A percentile compares a stretch with the other conserved stretches of the same genome.
phyloP scores from a whole-genome alignment of 2,329 filamentous ascomycete genomes.

The Ophiostoma tasmaniense region DNA sequence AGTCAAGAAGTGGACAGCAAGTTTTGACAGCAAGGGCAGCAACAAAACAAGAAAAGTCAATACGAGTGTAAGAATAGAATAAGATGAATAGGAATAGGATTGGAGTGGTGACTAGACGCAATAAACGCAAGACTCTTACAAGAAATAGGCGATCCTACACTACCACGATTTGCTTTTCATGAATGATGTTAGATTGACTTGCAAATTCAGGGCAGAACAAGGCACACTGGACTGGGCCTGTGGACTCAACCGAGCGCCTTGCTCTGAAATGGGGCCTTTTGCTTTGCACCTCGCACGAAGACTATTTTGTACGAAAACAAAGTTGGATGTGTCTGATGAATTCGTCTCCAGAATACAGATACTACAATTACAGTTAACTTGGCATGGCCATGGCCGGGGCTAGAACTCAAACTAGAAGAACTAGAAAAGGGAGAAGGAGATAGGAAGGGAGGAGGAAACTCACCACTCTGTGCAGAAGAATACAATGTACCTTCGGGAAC shows the following conservation, averaged over 20 bases:
- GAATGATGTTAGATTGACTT: background rate
- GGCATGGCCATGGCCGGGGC: background rate
- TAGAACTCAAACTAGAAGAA: background rate
- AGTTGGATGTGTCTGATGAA: background rate
- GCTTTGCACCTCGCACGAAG: too few relatives aligned
- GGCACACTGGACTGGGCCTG: background rate
- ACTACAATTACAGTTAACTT: background rate
- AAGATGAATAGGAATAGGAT: background rate
- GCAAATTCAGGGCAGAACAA: background rate
- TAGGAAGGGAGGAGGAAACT: background rate
- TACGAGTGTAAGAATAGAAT: background rate
- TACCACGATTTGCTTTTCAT: background rate
- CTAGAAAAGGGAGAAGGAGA: background rate
- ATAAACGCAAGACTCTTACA: conserved; percentile 1
- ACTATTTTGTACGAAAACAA: background rate
- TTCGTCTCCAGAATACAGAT: too few relatives aligned
- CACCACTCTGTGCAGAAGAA: too few relatives aligned
- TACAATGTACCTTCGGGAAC: background rate
- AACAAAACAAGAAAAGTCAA: background rate
- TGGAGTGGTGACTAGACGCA: background rate
- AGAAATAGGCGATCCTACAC: background rate
- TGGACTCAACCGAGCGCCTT: background rate
- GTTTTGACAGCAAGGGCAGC: background rate
- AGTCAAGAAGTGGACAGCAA: background rate
- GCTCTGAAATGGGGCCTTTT: background rate